Evolutionary conservation across 768 basidiomycete genomes (phyloP).

Genomic region (Naganishia vaughanmartiniae): DNA sequence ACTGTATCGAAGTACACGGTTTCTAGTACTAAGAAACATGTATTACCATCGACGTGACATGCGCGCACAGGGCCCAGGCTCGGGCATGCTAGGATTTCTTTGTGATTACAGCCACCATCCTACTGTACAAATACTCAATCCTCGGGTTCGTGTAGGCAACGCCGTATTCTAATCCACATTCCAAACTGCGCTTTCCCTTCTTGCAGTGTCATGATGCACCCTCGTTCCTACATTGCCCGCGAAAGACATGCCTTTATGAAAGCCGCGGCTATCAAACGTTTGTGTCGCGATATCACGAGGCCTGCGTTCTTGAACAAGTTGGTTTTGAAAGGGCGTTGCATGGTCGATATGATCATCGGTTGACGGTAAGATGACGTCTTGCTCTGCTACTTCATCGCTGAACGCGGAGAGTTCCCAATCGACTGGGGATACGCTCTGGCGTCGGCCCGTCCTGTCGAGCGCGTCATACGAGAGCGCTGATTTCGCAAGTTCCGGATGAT

Average conservation of each 20-base stretch:
- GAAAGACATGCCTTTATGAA: not conserved
- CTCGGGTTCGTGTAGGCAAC: not conserved
- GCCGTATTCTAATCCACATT: not conserved
- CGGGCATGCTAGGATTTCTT: not conserved
- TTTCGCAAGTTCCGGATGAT: not conserved
- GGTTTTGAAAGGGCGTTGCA: not conserved
- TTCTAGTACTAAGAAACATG: not conserved
- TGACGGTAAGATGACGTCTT: not conserved
- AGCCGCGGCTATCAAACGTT: not conserved
- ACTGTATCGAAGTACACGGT: constrained; percentile 3
- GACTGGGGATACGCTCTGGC: not conserved
- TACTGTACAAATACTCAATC: no score
- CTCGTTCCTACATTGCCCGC: not conserved
- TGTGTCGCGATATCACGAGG: not conserved
- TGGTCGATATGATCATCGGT: not conserved
- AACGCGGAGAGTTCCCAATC: not conserved
- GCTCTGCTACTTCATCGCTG: not conserved
- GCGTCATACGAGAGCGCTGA: not conserved
- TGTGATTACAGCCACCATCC: not conserved
- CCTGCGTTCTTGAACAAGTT: not conserved
- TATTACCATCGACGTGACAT: not conserved
- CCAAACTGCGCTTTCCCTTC: constrained; percentile 10
- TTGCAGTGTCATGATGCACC: not conserved
- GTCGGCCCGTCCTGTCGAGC: not conserved
- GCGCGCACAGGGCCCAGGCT: not conserved